phyloP scores from a whole-genome alignment of 1,284 basidiomycete species.

The Neonothopanus nambi region DNA sequence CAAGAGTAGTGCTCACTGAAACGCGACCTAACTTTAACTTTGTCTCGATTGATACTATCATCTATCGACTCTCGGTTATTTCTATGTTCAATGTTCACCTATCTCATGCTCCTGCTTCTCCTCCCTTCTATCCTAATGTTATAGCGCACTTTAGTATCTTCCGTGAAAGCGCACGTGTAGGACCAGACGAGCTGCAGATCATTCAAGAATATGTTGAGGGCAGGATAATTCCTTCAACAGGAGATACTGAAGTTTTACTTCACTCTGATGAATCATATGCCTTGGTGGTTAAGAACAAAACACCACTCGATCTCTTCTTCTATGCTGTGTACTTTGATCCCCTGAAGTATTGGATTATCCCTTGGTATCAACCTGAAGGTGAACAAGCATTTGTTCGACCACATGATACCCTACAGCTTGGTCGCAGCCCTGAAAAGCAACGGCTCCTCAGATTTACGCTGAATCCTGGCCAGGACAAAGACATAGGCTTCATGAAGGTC shows the following conservation, averaged over 20 bases:
- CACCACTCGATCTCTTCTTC: no score
- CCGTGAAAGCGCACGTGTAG: not conserved
- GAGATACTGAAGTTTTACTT: no score
- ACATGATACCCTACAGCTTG: no score
- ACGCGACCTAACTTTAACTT: not conserved
- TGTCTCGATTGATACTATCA: not conserved
- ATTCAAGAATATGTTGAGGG: not conserved
- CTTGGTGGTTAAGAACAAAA: no score
- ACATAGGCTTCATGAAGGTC: no score
- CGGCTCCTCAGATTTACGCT: no score
- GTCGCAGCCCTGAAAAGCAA: no score
- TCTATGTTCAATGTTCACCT: no score
- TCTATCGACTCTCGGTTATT: no score
- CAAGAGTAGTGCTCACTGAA: not conserved
- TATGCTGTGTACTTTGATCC: not conserved
- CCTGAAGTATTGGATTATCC: not conserved
- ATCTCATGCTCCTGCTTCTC: no score
- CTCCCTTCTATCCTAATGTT: not conserved
- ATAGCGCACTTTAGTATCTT: not conserved
- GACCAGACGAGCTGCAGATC: not conserved
- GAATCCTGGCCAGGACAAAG: no score
- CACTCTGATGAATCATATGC: no score
- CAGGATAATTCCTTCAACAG: not conserved
- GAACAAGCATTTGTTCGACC: not conserved
- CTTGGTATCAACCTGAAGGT: not conserved